Evolutionary conservation across 768 basidiomycete species (phyloP).

Genomic region (Boletus rufocinnamomeus): DNA sequence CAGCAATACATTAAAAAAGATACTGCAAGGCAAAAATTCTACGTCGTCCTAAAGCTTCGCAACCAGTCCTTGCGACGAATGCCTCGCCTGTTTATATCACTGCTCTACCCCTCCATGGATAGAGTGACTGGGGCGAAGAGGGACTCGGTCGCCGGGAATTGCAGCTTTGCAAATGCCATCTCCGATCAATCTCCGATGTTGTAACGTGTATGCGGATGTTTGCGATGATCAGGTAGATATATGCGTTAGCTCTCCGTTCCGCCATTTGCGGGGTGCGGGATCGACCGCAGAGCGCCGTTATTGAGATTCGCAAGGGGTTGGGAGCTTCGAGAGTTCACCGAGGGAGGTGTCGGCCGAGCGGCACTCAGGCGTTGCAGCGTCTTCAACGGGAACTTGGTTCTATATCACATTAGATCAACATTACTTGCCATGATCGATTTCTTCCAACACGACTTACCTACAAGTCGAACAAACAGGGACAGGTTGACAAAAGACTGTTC

Average conservation of each 20-base stretch:
- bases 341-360: slow-evolving; percentile 45
- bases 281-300: slow-evolving; percentile 30
- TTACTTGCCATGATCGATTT: not conserved
- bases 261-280: slow-evolving; percentile 19
- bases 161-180: not conserved
- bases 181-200: too few relatives aligned
- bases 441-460: slow-evolving; percentile 54
- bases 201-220: not conserved
- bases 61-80: slow-evolving; percentile 14
- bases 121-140: not conserved
- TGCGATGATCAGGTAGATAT: not conserved
- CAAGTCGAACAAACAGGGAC: slow-evolving; percentile 94
- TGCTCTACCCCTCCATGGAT: slow-evolving; percentile 43
- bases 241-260: slow-evolving; percentile 19
- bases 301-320: slow-evolving; percentile 38
- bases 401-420: slow-evolving; percentile 33
- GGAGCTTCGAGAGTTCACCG: slow-evolving; percentile 30
- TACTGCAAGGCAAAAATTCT: slow-evolving; percentile 38
- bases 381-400: slow-evolving; percentile 95
- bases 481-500: slow-evolving; percentile 88
- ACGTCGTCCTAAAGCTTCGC: slow-evolving; percentile 25
- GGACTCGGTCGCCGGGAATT: not conserved
- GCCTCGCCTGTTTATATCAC: slow-evolving; percentile 57
- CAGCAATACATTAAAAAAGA: not conserved
- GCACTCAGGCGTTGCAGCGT: slow-evolving; percentile 82